These are phyloP conservation scores for Monoraphidium neglectum DNA, from an alignment of 139 green algal genomes.

Conservation along the genomic window DNA sequence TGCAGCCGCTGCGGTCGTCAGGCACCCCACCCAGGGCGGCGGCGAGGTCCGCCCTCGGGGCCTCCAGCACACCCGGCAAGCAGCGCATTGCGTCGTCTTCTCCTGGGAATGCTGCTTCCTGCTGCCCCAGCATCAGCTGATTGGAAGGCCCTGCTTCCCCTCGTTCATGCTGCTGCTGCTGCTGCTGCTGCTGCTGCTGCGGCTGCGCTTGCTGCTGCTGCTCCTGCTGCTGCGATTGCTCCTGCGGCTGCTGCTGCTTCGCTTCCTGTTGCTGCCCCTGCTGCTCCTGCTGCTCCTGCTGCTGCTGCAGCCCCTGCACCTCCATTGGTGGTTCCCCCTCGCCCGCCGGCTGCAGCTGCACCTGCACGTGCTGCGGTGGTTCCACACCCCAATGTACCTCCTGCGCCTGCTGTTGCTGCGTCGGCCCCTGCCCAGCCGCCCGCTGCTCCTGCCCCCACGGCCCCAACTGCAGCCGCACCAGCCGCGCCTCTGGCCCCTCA, in stretches of 20 bases:
- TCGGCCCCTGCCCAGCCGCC: background rate
- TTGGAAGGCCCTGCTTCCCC: background rate
- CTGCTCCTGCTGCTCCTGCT: background rate
- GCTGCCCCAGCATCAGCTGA: background rate
- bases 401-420: background rate
- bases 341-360: background rate
- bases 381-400: too few relatives aligned
- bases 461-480: background rate
- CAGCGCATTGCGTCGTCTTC: too few relatives aligned
- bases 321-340: background rate
- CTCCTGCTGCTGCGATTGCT: background rate
- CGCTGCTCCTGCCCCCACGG: background rate
- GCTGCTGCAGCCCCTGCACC: background rate
- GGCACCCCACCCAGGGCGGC: too few relatives aligned
- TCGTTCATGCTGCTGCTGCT: background rate
- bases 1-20: too few relatives aligned
- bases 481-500: background rate
- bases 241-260: background rate
- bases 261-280: background rate
- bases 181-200: conserved; percentile 3
- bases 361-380: background rate
- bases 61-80: too few relatives aligned
- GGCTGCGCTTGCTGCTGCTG: background rate
- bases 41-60: too few relatives aligned
- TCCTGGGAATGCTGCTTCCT: too few relatives aligned